Evolutionary conservation across 1,284 basidiomycete genomes (phyloP).

Genomic region (Athelia psychrophila): DNA sequence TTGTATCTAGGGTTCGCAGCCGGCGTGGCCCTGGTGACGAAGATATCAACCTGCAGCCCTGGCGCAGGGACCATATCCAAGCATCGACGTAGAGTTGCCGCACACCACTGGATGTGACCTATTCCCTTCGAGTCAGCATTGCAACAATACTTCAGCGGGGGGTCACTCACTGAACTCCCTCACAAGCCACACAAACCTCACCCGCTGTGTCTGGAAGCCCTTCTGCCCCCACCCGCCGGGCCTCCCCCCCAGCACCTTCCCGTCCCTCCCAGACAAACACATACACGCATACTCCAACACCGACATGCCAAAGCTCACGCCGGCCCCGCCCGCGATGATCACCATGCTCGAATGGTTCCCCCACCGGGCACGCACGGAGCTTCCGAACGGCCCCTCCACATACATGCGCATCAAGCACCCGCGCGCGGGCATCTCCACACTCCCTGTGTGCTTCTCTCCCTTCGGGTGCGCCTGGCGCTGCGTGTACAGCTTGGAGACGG

Average conservation of each 20-base stretch:
- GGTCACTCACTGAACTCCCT: slow-evolving; percentile 69
- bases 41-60: slow-evolving; percentile 76
- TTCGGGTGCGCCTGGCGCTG: slow-evolving; percentile 25
- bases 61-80: slow-evolving; percentile 56
- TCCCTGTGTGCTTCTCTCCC: slow-evolving; percentile 31
- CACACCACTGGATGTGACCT: slow-evolving; percentile 88
- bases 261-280: slow-evolving; percentile 55
- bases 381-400: slow-evolving; percentile 83
- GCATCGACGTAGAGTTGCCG: slow-evolving; percentile 66
- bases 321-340: slow-evolving; percentile 79
- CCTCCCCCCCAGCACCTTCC: slow-evolving; percentile 39
- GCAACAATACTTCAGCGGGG: not conserved
- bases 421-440: slow-evolving; percentile 29
- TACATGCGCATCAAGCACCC: slow-evolving; percentile 65
- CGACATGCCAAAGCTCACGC: slow-evolving; percentile 74
- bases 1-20: not conserved
- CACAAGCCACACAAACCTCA: slow-evolving; percentile 84
- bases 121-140: slow-evolving; percentile 1
- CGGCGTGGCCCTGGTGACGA: slow-evolving; percentile 60
- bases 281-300: slow-evolving; percentile 72
- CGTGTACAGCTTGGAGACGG: slow-evolving; percentile 34
- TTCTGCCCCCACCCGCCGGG: slow-evolving; percentile 41
- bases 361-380: slow-evolving; percentile 66
- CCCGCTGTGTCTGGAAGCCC: slow-evolving; percentile 50
- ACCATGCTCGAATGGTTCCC: slow-evolving; percentile 60